Evolutionary conservation across 2,329 filamentous ascomycete species (phyloP).

Genomic region (Trichophyton benhamiae): DNA sequence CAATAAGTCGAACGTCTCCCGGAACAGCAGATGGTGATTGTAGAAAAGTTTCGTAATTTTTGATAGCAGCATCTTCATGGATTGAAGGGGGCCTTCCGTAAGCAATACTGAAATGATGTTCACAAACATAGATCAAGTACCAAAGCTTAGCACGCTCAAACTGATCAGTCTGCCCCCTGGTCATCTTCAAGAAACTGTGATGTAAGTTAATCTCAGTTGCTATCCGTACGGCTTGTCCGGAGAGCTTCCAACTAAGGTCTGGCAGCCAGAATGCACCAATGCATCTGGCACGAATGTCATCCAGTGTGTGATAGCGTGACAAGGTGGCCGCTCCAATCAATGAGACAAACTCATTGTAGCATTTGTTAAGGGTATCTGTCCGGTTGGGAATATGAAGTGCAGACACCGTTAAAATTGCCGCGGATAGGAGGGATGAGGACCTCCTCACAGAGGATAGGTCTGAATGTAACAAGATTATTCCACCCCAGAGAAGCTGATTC

Average conservation of each 20-base stretch:
- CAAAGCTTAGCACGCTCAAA: constrained; percentile 47
- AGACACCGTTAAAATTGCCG: constrained; percentile 45
- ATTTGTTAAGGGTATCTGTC: constrained; percentile 41
- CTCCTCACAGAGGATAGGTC: constrained; percentile 42
- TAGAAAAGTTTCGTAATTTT: constrained; percentile 47
- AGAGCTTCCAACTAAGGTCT: constrained; percentile 51
- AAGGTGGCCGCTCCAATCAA: constrained; percentile 48
- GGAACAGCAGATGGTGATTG: constrained; percentile 40
- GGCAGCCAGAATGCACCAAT: constrained; percentile 52
- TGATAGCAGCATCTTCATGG: constrained; percentile 45
- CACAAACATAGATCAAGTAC: constrained; percentile 53
- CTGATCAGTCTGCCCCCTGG: constrained; percentile 37
- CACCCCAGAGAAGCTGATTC: constrained; percentile 42
- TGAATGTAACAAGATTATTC: constrained; percentile 39
- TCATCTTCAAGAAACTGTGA: constrained; percentile 40
- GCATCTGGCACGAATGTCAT: constrained; percentile 48
- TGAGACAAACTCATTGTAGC: constrained; percentile 46
- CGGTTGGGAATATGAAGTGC: constrained; percentile 47
- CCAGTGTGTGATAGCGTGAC: constrained; percentile 44
- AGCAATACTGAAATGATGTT: constrained; percentile 52
- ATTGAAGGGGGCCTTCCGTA: constrained; percentile 49
- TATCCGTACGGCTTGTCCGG: constrained; percentile 46
- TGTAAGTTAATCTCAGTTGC: constrained; percentile 47
- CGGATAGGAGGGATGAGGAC: constrained; percentile 44
- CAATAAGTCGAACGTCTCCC: constrained; percentile 45